Base-by-base conservation (phyloP, 2,329 filamentous ascomycete genomes). In the Fusarium sp. region DNA sequence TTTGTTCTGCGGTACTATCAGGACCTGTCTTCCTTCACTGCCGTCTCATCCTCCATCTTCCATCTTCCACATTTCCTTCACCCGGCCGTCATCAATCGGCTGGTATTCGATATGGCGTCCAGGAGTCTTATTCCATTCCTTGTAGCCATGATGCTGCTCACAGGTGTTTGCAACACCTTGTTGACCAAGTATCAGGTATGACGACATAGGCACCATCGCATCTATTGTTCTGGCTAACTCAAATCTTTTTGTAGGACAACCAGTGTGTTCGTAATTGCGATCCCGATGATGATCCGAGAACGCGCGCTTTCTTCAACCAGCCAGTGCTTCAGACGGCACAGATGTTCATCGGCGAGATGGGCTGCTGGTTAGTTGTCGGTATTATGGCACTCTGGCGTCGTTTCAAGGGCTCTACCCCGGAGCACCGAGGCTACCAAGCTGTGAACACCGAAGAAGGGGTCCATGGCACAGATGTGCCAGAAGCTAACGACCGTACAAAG, bases 261-360 rank as follows among this genome's bases (percentile, higher is more conserved):
- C 94, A 98, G 90, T 99, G 96, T 82, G 93, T 98, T 42, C 88
- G 92, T 71, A 90, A 98, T 83, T 99, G 96, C 84, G 89, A 93
- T 75, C 67, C 65, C 27, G 86, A 88, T 65, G 84, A 87, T 24
- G 83, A 93, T 75, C 87, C 88, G 12, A 86, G 85, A 63, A 87
- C 91, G 71, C 91, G 89, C 56, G 83, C 87, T 69, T 87, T 88
- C 74, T 98, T 99, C 81, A 94, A 98, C 80, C 95, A 98, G 79
- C 96, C 96, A 20, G 94, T 99, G 55, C 90, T 98, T 57, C 96
- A 99, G 80, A 98, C 96, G 69, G 90, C 94, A 2, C 96, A 98
- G 80, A 99, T 99, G 96, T 99, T 99, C 79, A 87, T 98, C 67
- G 96, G 96, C 59, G 96, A 99, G 80, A 92, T 93, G 87, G 95